These are phyloP conservation scores for Umbilicus rupestris DNA, from an alignment of 164 flowering plant genomes.

Conservation along the genomic window DNA sequence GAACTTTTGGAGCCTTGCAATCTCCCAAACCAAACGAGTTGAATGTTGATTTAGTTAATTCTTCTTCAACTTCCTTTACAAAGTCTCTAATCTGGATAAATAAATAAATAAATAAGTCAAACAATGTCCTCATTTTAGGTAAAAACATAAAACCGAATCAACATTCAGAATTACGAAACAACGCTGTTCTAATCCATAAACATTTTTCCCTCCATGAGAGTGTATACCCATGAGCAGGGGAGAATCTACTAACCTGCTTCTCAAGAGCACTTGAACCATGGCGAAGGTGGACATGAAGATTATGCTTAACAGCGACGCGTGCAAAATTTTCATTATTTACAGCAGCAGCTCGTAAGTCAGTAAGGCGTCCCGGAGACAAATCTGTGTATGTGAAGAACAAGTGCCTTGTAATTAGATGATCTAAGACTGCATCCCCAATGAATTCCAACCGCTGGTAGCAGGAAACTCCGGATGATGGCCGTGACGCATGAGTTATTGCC, in stretches of 20 bases:
- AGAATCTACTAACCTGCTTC: conserved; percentile 51
- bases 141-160: background rate
- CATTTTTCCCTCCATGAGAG: background rate
- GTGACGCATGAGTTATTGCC: conserved; percentile 97
- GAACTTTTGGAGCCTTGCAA: conserved; percentile 99
- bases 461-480: conserved; percentile 93
- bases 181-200: background rate
- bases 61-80: conserved; percentile 75
- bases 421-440: conserved; percentile 98
- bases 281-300: conserved; percentile 81
- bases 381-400: conserved; percentile 87
- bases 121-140: background rate
- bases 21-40: conserved; percentile 98
- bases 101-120: conserved; percentile 1
- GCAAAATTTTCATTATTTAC: conserved; percentile 99
- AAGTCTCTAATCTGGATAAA: conserved; percentile 74
- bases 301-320: conserved; percentile 88
- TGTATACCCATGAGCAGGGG: background rate
- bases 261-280: conserved; percentile 99
- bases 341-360: conserved; percentile 97
- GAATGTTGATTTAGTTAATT: conserved; percentile 70
- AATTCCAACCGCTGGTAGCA: conserved; percentile 95
- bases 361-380: conserved; percentile 94
- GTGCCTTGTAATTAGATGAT: conserved; percentile 89
- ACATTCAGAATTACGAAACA: background rate